These are phyloP conservation scores for Fraxinus sp. DNA, from an alignment of 305 asterid genomes.

Conservation along the genomic window DNA sequence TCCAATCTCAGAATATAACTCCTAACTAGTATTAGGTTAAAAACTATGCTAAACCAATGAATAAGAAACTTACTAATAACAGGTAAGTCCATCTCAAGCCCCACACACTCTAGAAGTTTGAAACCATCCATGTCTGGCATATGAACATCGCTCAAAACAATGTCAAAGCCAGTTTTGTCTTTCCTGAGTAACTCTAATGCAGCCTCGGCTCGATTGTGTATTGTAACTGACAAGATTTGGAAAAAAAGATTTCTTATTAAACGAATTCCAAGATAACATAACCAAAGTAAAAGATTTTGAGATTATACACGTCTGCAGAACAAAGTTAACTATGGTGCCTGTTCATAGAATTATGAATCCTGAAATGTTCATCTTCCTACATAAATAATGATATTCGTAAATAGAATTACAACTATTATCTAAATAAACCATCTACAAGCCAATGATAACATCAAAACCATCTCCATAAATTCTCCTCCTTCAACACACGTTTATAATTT, in stretches of 20 bases:
- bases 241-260: neutral
- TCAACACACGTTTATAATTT: constrained; percentile 5
- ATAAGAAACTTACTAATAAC: constrained; percentile 66
- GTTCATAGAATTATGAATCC: neutral
- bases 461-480: neutral
- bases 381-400: neutral
- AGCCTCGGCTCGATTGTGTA: constrained; percentile 65
- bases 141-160: constrained; percentile 86
- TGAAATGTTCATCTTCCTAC: neutral
- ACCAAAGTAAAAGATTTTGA: neutral
- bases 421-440: constrained; percentile 12
- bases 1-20: constrained; percentile 14
- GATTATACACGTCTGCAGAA: neutral
- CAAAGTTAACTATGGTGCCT: neutral
- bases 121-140: constrained; percentile 97
- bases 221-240: constrained; percentile 48
- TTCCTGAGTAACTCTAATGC: constrained; percentile 64
- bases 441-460: constrained; percentile 6
- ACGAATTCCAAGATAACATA: neutral
- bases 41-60: neutral
- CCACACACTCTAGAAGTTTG: constrained; percentile 75
- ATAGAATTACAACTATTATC: constrained; percentile 21
- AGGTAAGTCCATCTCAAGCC: constrained; percentile 92
- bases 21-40: neutral
- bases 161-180: constrained; percentile 65